phyloP scores from a whole-genome alignment of 2,329 filamentous ascomycete genomes.

The Scedosporium aurantiacum region DNA sequence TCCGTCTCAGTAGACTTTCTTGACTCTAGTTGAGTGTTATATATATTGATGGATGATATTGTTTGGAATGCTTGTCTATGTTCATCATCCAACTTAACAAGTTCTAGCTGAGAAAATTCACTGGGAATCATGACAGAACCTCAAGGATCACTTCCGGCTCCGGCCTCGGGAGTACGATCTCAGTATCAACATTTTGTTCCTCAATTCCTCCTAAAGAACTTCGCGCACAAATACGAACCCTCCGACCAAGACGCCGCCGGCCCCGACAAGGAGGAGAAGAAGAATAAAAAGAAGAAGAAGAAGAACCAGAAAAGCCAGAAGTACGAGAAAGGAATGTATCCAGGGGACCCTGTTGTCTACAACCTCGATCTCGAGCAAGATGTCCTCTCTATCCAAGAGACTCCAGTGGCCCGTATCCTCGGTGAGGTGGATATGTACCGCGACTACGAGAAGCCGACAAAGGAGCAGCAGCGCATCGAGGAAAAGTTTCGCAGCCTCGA shows the following conservation, averaged over 20 bases:
- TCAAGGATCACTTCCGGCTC: too few relatives aligned
- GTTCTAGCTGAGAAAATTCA: too few relatives aligned
- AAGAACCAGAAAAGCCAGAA: background rate
- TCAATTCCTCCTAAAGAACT: background rate
- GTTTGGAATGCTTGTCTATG: too few relatives aligned
- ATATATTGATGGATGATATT: too few relatives aligned
- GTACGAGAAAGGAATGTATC: background rate
- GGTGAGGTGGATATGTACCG: slow-evolving; percentile 18
- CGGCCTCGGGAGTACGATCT: background rate
- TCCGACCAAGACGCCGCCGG: background rate
- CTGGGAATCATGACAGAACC: too few relatives aligned
- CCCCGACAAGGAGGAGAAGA: background rate
- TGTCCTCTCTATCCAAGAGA: slow-evolving; percentile 11
- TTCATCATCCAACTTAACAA: too few relatives aligned
- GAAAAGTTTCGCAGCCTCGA: slow-evolving; percentile 16
- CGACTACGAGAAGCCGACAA: slow-evolving; percentile 10
- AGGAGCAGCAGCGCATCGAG: slow-evolving; percentile 15
- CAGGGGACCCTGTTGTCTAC: slow-evolving; percentile 15
- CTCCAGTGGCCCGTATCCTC: slow-evolving; percentile 13
- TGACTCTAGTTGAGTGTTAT: too few relatives aligned
- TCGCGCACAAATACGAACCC: background rate
- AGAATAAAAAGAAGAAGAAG: background rate
- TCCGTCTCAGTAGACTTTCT: background rate
- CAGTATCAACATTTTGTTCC: background rate
- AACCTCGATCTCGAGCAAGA: slow-evolving; percentile 13